phyloP scores from a whole-genome alignment of 2,329 filamentous ascomycete species.

The Fusarium citri region DNA sequence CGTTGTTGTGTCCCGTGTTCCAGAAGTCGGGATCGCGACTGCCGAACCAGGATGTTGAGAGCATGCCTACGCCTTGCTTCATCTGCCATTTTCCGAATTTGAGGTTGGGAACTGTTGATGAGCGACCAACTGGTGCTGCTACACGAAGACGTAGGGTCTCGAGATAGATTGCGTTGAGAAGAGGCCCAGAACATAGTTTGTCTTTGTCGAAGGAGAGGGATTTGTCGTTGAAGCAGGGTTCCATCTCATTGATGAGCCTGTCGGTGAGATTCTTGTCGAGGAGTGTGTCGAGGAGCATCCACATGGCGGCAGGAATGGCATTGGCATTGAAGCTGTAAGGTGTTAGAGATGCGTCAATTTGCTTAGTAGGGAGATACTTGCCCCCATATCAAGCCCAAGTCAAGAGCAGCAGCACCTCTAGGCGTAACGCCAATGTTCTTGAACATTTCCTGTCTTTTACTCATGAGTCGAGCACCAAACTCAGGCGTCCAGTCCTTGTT shows the following conservation, averaged over 20 bases:
- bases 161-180: slow-evolving; percentile 52
- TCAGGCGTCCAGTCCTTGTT: slow-evolving; percentile 38
- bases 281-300: slow-evolving; percentile 36
- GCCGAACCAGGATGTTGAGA: slow-evolving; percentile 27
- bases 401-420: slow-evolving; percentile 31
- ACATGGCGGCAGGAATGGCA: slow-evolving; percentile 39
- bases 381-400: slow-evolving; percentile 43
- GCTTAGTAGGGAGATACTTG: background rate
- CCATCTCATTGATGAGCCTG: slow-evolving; percentile 34
- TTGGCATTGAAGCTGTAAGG: slow-evolving; percentile 24
- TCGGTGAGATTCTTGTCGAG: slow-evolving; percentile 15
- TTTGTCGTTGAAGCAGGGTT: background rate
- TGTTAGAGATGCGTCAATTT: rapidly evolving
- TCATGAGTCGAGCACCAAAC: slow-evolving; percentile 45
- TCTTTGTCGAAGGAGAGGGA: slow-evolving; percentile 34
- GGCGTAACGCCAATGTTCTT: slow-evolving; percentile 21
- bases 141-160: slow-evolving; percentile 50
- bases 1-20: slow-evolving; percentile 26
- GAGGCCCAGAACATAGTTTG: slow-evolving; percentile 35
- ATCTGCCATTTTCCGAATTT: slow-evolving; percentile 36
- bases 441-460: slow-evolving; percentile 38
- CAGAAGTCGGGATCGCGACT: slow-evolving; percentile 32
- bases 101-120: slow-evolving; percentile 35
- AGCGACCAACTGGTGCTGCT: slow-evolving; percentile 37
- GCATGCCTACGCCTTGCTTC: slow-evolving; percentile 26